phyloP scores from a whole-genome alignment of 2,329 filamentous ascomycete species.

The Thielaviopsis populi region DNA sequence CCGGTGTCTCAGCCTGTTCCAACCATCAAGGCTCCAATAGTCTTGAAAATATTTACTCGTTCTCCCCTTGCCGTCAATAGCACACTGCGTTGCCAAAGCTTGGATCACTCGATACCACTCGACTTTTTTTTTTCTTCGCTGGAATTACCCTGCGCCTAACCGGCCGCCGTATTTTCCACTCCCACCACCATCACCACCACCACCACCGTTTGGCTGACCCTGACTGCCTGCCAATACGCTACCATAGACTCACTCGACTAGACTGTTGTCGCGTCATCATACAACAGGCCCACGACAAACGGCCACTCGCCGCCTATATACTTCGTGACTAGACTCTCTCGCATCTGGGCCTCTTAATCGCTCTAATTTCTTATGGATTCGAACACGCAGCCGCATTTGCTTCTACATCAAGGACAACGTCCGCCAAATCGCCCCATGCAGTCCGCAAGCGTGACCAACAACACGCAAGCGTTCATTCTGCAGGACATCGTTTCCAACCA shows the following conservation, averaged over 20 bases:
- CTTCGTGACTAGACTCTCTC: too few relatives aligned
- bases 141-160: too few relatives aligned
- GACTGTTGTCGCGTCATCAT: neutral
- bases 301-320: neutral
- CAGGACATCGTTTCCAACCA: conserved; percentile 26
- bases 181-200: neutral
- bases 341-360: too few relatives aligned
- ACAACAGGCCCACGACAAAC: neutral
- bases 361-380: conserved; percentile 38
- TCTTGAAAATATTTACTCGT: neutral
- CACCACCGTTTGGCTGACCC: neutral
- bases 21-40: neutral
- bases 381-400: conserved; percentile 42
- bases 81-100: neutral
- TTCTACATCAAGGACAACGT: conserved; percentile 30
- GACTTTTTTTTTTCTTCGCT: neutral
- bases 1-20: neutral
- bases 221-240: neutral
- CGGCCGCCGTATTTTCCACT: neutral
- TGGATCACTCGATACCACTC: neutral
- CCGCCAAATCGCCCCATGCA: conserved; percentile 27
- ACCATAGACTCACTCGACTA: neutral
- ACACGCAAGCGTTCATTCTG: conserved; percentile 29
- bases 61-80: neutral
- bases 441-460: conserved; percentile 18